Base-by-base conservation (phyloP, 371 early-diverging fungal genomes). In the Rhizopus microsporus region DNA sequence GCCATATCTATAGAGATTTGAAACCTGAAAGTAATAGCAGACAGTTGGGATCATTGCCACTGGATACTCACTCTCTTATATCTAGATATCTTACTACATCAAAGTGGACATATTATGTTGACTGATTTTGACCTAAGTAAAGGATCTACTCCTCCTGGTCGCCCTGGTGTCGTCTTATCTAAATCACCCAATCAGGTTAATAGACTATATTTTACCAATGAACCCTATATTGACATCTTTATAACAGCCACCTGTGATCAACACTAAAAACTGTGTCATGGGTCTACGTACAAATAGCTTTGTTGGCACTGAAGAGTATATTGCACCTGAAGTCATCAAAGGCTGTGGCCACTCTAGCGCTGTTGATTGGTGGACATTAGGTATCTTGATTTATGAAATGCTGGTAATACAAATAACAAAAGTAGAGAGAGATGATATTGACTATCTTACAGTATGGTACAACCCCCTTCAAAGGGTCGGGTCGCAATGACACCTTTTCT, bases 341-440 rank as follows among this genome's bases (percentile, higher is more conserved):
- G 97, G 95, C 30, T 78, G 83, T 51, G 97, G 97, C 30, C 97
- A 99, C 77, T 93, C 98, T 16, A 88, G 86, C 62, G 85, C 90
- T 2, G 97, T 96, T 15, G 99, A 99, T 81, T 97, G 99, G 94
- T 99, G 99, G 99, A 95, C 98, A 6, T 72, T 98, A 12, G 99
- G 99, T 10, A 94, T 99, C 32, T 78, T 98, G 45, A 84, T 98
- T 6, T 98, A 92, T 69, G 98, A 98, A 71, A 95, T 99, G 95
- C 82, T 97, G 68, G 88, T 87, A 75, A 71, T 72, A 55, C 23
- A 42, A 42, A 42, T 6, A n/a, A 9, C 9, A 10, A 42, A 5
- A 13, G 7, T 9, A 53, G 10, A 34, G 17, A 12, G 15, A n/a
- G 1, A 6, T 54, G 49, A 10, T 33, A 17, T 30, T 17, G 23